phyloP scores from a whole-genome alignment of 345 rosid species.

The Xanthoceras sorbifolium region DNA sequence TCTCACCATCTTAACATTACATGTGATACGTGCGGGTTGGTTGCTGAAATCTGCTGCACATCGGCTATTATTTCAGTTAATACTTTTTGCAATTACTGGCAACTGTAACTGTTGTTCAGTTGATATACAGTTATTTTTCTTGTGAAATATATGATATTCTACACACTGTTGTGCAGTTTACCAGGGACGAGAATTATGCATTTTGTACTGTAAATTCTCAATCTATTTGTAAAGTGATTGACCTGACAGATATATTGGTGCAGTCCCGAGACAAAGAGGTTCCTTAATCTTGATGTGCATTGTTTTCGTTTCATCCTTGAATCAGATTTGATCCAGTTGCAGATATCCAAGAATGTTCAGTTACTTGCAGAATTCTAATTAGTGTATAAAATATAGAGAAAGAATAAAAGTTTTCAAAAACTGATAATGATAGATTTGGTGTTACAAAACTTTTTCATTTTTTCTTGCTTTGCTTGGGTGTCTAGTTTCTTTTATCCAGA shows the following conservation, averaged over 20 bases:
- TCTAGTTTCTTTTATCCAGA: neutral
- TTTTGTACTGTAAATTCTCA: neutral
- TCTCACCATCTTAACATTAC: neutral
- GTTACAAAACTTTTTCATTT: neutral
- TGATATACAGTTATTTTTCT: conserved; percentile 25
- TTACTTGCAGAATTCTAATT: too few species aligned
- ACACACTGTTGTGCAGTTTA: neutral
- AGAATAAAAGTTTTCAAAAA: too few species aligned
- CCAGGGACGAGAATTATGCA: neutral
- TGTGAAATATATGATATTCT: conserved; percentile 1
- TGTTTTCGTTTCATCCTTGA: neutral
- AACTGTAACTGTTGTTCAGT: conserved; percentile 18
- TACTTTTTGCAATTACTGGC: conserved; percentile 15
- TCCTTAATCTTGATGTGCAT: neutral
- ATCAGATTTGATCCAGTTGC: too few species aligned
- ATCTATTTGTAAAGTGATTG: neutral
- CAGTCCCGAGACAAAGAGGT: neutral
- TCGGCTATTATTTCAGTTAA: conserved; percentile 23
- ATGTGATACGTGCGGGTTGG: conserved; percentile 12
- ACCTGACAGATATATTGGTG: neutral
- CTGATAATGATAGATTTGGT: neutral
- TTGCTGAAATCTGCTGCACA: conserved; percentile 22
- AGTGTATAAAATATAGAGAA: too few species aligned
- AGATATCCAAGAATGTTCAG: too few species aligned
- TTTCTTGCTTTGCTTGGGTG: neutral